Evolutionary conservation across 1,284 basidiomycete species (phyloP), one percentile per base, ranked within the genome.

Genomic region (Leccinum proximum): DNA sequence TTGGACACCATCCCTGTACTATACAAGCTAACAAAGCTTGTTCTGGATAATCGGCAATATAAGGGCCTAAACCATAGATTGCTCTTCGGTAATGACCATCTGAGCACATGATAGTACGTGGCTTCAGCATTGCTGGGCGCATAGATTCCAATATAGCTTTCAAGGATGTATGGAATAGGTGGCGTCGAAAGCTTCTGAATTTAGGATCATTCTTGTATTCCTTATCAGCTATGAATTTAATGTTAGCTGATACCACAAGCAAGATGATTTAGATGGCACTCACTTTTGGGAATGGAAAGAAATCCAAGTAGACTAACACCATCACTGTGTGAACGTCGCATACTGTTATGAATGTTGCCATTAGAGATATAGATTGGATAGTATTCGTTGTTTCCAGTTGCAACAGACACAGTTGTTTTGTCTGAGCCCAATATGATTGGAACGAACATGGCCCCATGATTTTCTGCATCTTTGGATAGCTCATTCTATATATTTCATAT

Each of bases 401-500:
- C 30, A 0, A 67, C 60, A 22, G 61, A 61, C 0, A 66, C 48
- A 0, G 60, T 67, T 2, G 50, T 67, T 22, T 68, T 67, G 48
- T 67, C 45, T 7, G 60, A 62, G 9, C 59, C 63, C 2, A 67
- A 37, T 2, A 67, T 42, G 1, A 68, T 14, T 0, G 26, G 67
- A 1, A 67, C 35, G 4, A 68, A 66, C 5, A 26, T 59, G 1
- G 58, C 11, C 37, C 58, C 14, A 59, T 59, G 37, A 22, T 22
- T 59, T 40, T 22, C 37, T 5, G 6, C 9, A 8, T 59, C 58
- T 14, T 58, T 58, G 16, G 56, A 14, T 33, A 57, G 16, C 13
- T 57, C n/a, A 58, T 58, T 22, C 35, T 58, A 22, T 9, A 22
- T 37, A 11, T 22, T 38, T 10, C 40, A 7, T 1, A 38, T 13